These are phyloP conservation scores for Vicia villosa DNA, from an alignment of 306 rosid genomes.

Conservation along the genomic window DNA sequence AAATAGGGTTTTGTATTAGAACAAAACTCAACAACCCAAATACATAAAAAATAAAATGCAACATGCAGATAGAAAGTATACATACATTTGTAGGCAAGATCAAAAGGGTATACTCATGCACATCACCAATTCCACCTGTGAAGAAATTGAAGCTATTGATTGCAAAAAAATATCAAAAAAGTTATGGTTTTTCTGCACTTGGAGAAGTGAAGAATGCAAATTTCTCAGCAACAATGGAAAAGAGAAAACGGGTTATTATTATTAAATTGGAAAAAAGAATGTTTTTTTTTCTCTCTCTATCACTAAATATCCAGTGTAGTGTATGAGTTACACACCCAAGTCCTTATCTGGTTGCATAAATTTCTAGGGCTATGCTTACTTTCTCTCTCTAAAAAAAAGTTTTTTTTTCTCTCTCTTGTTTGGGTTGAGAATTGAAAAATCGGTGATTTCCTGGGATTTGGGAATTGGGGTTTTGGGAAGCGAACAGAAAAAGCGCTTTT, in stretches of 20 bases:
- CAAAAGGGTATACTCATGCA: constrained; percentile 27
- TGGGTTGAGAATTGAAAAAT: constrained; percentile 39
- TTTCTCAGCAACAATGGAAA: constrained; percentile 40
- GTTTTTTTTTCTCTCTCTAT: constrained; percentile 1
- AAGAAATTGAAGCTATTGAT: constrained; percentile 38
- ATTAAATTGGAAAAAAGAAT: neutral
- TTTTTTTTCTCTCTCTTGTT: constrained; percentile 39
- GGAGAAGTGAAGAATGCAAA: neutral
- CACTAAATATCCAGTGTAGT: constrained; percentile 3
- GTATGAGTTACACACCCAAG: constrained; percentile 51
- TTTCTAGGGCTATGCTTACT: constrained; percentile 49
- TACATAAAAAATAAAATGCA: constrained; percentile 28
- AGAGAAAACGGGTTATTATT: neutral
- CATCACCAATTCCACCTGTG: constrained; percentile 32
- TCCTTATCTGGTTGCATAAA: constrained; percentile 67
- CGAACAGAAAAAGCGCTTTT: constrained; percentile 45
- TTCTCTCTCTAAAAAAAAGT: constrained; percentile 39
- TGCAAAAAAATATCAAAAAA: constrained; percentile 20
- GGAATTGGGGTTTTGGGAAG: constrained; percentile 36
- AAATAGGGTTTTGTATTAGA: constrained; percentile 18
- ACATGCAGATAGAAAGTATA: constrained; percentile 35
- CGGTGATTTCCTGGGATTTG: constrained; percentile 42
- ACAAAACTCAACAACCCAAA: constrained; percentile 31
- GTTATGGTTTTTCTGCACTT: neutral
- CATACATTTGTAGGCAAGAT: constrained; percentile 41